Evolutionary conservation across 371 early-diverging fungal genomes (phyloP).

Genomic region (Fennellomyces sp.): DNA sequence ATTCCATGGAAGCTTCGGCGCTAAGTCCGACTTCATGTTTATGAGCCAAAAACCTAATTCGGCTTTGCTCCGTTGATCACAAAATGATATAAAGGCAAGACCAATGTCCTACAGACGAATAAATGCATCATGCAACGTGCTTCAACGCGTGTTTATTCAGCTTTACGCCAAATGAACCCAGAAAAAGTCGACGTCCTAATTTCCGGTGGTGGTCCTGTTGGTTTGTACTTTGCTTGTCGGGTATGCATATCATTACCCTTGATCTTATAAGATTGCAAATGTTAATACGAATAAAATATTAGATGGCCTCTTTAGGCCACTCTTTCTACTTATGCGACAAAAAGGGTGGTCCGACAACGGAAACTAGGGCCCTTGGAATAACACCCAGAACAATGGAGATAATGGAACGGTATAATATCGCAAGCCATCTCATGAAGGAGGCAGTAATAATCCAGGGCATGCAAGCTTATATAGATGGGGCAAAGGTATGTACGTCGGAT

Average conservation of each 20-base stretch:
- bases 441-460: constrained; percentile 19
- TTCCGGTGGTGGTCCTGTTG: constrained; percentile 47
- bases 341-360: constrained; percentile 31
- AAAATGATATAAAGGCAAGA: too few species aligned
- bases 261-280: too few species aligned
- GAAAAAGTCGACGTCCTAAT: constrained; percentile 43
- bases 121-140: too few species aligned
- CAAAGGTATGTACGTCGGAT: too few species aligned
- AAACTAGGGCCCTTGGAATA: constrained; percentile 42
- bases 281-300: neutral
- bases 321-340: constrained; percentile 36
- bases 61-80: too few species aligned
- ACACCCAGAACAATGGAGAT: constrained; percentile 43
- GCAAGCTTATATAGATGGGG: constrained; percentile 20
- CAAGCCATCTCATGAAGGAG: constrained; percentile 23
- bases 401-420: constrained; percentile 27
- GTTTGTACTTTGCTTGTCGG: constrained; percentile 37
- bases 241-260: neutral
- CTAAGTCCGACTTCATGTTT: too few species aligned
- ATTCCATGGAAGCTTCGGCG: too few species aligned
- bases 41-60: too few species aligned
- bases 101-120: too few species aligned
- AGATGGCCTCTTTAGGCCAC: constrained; percentile 34
- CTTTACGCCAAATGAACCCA: too few species aligned
- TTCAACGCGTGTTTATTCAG: too few species aligned